These are phyloP conservation scores for Odontarrhena argentea DNA, from an alignment of 345 rosid species.

Conservation along the genomic window DNA sequence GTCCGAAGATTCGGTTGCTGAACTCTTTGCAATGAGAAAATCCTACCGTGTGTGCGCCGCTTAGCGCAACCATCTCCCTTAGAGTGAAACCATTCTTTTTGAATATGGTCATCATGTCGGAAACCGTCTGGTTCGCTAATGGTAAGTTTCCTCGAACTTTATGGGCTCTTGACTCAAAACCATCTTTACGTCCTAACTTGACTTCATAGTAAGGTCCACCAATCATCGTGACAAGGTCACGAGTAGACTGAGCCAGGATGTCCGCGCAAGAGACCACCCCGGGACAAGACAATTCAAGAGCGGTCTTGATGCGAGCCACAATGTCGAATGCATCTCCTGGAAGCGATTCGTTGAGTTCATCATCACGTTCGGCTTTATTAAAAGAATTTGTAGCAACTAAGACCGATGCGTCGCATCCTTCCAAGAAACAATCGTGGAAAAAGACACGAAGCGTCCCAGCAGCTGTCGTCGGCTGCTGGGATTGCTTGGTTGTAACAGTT, in stretches of 20 bases:
- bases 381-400: constrained; percentile 50
- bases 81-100: constrained; percentile 41
- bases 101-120: constrained; percentile 40
- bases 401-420: constrained; percentile 66
- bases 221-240: constrained; percentile 58
- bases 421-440: constrained; percentile 62
- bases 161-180: constrained; percentile 44
- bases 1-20: constrained; percentile 40
- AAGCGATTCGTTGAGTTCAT: constrained; percentile 47
- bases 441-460: constrained; percentile 57
- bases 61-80: constrained; percentile 54
- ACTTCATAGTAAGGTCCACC: constrained; percentile 60
- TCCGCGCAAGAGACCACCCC: constrained; percentile 62
- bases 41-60: constrained; percentile 62
- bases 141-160: constrained; percentile 47
- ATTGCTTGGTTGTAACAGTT: constrained; percentile 40
- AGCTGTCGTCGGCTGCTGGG: constrained; percentile 49
- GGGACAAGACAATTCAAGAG: constrained; percentile 59
- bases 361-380: constrained; percentile 56
- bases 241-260: constrained; percentile 52
- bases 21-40: constrained; percentile 59
- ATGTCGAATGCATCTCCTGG: constrained; percentile 59
- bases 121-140: constrained; percentile 40
- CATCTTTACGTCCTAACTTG: constrained; percentile 57
- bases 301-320: constrained; percentile 47